A percentile compares a stretch with the other conserved stretches of the same genome.
Conservation (phyloP, 768 basidiomycete genomes). For the Trametes meyenii region DNA sequence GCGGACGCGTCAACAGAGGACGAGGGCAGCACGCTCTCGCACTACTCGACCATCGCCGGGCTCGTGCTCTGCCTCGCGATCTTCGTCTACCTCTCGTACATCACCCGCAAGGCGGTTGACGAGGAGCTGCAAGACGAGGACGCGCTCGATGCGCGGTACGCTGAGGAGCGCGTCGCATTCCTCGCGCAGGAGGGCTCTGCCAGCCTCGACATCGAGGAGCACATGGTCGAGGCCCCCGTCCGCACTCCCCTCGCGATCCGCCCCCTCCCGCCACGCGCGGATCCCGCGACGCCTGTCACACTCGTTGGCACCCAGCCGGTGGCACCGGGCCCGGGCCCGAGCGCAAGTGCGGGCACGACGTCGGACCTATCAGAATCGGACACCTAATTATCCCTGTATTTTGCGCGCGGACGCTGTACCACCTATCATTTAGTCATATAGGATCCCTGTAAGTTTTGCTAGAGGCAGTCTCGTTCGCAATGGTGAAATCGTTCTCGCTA, state of each 20-base stretch:
- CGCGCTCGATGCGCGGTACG: conserved; percentile 33
- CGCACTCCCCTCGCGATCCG: conserved; percentile 17
- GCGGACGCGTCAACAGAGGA: conserved; percentile 35
- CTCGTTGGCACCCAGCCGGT: not conserved
- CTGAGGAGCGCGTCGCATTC: conserved; percentile 60
- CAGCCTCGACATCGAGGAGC: conserved; percentile 25
- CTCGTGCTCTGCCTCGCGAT: conserved; percentile 72
- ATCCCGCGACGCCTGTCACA: conserved; percentile 3
- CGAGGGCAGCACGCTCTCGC: conserved; percentile 51
- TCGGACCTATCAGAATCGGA: conserved; percentile 11
- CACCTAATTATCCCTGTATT: conserved; percentile 9
- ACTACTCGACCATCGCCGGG: conserved; percentile 69
- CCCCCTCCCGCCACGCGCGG: conserved; percentile 12
- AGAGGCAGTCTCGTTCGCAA: not conserved
- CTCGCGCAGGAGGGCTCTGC: conserved; percentile 39
- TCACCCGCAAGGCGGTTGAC: conserved; percentile 70
- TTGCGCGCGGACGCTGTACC: conserved; percentile 16
- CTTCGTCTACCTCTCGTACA: conserved; percentile 76
- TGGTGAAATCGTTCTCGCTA: not conserved
- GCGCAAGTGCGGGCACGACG: not conserved
- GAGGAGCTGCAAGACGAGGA: conserved; percentile 54
- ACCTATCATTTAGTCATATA: not conserved
- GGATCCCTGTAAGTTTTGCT: conserved; percentile 4
- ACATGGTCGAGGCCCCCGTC: conserved; percentile 22
- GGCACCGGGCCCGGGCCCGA: not conserved